These are phyloP conservation scores for Kazachstania viticola DNA, from an alignment of 805 yeast genomes.

Conservation along the genomic window DNA sequence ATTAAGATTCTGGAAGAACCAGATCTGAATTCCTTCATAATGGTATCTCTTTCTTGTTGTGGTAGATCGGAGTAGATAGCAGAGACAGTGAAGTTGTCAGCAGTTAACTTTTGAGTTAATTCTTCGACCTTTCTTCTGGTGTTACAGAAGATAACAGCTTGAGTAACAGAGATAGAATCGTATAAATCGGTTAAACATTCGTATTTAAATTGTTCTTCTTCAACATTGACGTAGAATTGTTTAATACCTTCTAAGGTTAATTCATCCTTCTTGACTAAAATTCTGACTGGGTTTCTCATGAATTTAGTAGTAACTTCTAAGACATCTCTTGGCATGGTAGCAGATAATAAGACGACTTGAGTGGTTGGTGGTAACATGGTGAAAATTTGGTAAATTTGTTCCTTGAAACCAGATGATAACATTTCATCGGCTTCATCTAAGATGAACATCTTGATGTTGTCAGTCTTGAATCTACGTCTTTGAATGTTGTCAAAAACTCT, in stretches of 20 bases:
- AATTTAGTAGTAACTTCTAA: constrained; percentile 85
- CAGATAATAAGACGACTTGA: constrained; percentile 91
- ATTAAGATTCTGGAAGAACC: constrained; percentile 90
- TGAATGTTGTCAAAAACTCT: constrained; percentile 94
- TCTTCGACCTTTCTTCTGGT: constrained; percentile 91
- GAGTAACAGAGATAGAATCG: constrained; percentile 91
- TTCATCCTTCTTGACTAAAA: constrained; percentile 89
- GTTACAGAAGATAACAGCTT: constrained; percentile 96
- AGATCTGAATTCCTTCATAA: constrained; percentile 91
- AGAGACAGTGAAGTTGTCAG: constrained; percentile 79
- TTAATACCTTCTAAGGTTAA: constrained; percentile 88
- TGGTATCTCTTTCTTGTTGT: constrained; percentile 86
- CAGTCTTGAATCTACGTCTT: constrained; percentile 72
- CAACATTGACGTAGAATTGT: constrained; percentile 84
- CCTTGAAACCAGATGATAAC: constrained; percentile 78
- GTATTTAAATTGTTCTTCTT: constrained; percentile 86
- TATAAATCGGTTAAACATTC: constrained; percentile 90
- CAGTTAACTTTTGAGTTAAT: constrained; percentile 69
- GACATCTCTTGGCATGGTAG: constrained; percentile 87
- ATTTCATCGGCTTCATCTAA: constrained; percentile 98
- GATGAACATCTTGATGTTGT: constrained; percentile 83
- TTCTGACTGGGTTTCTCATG: constrained; percentile 87
- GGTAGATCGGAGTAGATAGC: constrained; percentile 97
- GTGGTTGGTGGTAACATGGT: constrained; percentile 69
- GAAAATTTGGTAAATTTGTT: constrained; percentile 88